Evolutionary conservation across 2,329 filamentous ascomycete genomes (phyloP), one percentile per base, ranked within the genome.

Genomic region (Beauveria scarabaeidicola): DNA sequence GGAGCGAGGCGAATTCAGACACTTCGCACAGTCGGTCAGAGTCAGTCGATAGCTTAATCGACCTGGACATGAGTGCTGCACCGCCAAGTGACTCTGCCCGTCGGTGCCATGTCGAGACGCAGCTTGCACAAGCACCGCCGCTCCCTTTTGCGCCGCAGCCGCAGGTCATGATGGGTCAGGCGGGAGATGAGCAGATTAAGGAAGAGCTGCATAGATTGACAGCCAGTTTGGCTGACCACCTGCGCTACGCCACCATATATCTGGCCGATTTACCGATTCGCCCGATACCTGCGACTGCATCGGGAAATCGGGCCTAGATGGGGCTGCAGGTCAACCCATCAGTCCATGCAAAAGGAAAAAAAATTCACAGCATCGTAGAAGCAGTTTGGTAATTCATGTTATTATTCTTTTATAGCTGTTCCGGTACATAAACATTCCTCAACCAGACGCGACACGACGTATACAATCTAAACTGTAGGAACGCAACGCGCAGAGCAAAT

Each of bases 1-100:
- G 48, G 80, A 6, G 77, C 77, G 7, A 23, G n/a, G 17, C 52
- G 27, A 27, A n/a, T 9, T 55, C 41, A 19, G 27, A 41, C 13
- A 25, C n/a, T 9, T 46, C 25, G 11, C 41, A 38, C 19, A 25
- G 40, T 27, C 41, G 52, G 11, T 13, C 41, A 3, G 43, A 17
- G n/a, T 55, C 52, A 13, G 5, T 13, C 3, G 52, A 38, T 7
- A 46, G 41, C 27, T 25, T 55, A 13, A 55, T 55, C 41, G 52
- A 55, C 41, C 41, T 55, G 19, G 52, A 55, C 27, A 21, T 44
- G 52, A 44, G 52, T 5, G 38, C 25, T 7, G n/a, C 23, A 23
- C 41, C 25, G 27, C 40, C 41, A 1, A 8, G 48, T 11, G 25
- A 43, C 6, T 19, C 10, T 3, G 5, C 2, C 13, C 27, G 13